phyloP scores from a whole-genome alignment of 164 flowering plant genomes.

The Vitis rotundifolia region DNA sequence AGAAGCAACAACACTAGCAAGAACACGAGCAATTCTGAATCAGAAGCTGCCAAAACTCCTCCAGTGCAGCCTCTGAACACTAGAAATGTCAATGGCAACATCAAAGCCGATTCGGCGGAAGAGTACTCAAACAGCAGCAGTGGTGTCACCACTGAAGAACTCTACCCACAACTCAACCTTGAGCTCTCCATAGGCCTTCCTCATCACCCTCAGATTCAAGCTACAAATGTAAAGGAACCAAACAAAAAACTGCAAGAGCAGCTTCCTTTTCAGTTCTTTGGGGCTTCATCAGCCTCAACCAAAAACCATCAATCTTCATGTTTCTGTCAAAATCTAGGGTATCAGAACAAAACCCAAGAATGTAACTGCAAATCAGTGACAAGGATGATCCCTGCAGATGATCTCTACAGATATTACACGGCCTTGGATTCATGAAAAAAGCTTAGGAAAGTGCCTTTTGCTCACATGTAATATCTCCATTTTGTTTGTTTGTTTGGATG shows the following conservation, averaged over 20 bases:
- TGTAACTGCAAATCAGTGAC: constrained; percentile 12
- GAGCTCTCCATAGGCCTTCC: constrained; percentile 33
- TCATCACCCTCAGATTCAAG: too few species aligned
- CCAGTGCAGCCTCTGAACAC: too few species aligned
- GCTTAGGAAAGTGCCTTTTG: too few species aligned
- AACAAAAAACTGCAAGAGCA: too few species aligned
- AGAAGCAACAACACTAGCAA: neutral
- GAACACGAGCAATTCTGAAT: neutral
- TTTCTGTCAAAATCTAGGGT: constrained; percentile 12
- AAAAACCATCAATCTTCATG: neutral
- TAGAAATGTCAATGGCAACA: neutral
- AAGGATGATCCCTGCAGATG: neutral
- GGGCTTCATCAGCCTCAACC: neutral
- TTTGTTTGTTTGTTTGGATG: neutral
- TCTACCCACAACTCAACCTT: constrained; percentile 21
- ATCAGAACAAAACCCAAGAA: constrained; percentile 2
- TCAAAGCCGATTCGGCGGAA: neutral
- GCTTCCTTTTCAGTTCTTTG: too few species aligned
- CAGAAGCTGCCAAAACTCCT: neutral
- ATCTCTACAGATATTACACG: constrained; percentile 5
- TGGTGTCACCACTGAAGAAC: constrained; percentile 20
- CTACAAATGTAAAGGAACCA: too few species aligned
- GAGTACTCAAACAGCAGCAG: constrained; percentile 19
- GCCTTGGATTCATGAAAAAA: constrained; percentile 9
- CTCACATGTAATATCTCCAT: neutral